Conservation (phyloP, 75 land plant genomes). For the Cunninghamia lanceolata region DNA sequence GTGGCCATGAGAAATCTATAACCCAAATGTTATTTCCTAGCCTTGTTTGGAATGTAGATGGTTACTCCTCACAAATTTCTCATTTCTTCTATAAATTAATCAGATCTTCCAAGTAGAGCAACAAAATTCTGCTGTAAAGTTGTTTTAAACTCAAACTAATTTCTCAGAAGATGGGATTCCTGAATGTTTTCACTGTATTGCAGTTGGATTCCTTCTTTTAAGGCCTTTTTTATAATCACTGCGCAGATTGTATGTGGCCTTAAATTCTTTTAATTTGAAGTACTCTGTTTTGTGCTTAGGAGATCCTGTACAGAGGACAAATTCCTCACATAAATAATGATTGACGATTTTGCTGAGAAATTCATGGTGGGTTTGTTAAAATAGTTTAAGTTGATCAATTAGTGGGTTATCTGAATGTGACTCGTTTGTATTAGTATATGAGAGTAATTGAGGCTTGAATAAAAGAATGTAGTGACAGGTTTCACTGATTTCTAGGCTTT, state of each 20-base stretch:
- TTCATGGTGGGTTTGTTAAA: constrained; percentile 69
- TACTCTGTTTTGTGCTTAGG: not conserved
- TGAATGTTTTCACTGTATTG: not conserved
- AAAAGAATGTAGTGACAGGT: too few species aligned
- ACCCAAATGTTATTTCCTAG: not conserved
- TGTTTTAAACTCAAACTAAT: not conserved
- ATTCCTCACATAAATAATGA: not conserved
- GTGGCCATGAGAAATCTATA: not conserved
- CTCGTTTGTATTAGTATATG: too few species aligned
- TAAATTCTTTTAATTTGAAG: not conserved
- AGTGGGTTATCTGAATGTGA: too few species aligned
- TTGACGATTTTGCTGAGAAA: constrained; percentile 33
- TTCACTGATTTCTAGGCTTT: too few species aligned
- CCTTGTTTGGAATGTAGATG: not conserved
- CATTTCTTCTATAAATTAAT: not conserved
- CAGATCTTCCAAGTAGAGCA: not conserved
- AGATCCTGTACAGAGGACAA: not conserved
- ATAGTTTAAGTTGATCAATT: constrained; percentile 11
- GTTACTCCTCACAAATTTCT: not conserved
- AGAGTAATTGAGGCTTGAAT: too few species aligned
- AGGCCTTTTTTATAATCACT: not conserved
- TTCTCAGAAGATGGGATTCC: not conserved
- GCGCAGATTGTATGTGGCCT: too few species aligned
- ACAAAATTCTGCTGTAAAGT: not conserved
- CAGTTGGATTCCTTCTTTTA: not conserved